phyloP scores from a whole-genome alignment of 2,329 filamentous ascomycete genomes.

The Verticillium klebahnii region DNA sequence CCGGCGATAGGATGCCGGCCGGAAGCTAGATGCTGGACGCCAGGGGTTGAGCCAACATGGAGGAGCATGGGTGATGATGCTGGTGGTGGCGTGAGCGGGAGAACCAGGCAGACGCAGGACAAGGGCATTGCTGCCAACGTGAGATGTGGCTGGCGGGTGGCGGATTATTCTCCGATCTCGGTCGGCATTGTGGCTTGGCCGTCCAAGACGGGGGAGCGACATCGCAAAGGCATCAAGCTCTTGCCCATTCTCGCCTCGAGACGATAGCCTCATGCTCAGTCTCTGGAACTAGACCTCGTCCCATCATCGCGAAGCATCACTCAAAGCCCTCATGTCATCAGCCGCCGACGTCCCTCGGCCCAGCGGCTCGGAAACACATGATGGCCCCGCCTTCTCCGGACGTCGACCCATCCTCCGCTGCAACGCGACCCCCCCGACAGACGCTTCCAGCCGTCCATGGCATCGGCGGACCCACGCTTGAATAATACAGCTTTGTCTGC shows the following conservation, averaged over 20 bases:
- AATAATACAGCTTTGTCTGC: conserved; percentile 1
- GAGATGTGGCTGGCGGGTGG: background rate
- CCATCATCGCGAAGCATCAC: background rate
- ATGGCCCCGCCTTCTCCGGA: background rate
- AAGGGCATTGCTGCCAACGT: no score
- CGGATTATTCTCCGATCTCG: background rate
- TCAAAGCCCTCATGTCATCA: background rate
- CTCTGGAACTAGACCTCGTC: background rate
- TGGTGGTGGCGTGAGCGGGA: no score
- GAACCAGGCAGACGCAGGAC: no score
- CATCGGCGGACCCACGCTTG: background rate
- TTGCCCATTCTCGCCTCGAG: no score
- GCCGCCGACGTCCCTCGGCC: background rate
- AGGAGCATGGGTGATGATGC: no score
- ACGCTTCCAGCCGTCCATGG: background rate
- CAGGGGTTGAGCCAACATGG: no score
- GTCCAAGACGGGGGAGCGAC: background rate
- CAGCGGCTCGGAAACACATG: background rate
- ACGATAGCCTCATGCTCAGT: no score
- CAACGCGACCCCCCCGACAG: background rate
- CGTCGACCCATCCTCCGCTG: background rate
- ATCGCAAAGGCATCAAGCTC: background rate
- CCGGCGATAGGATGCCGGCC: background rate
- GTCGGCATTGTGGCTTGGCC: background rate
- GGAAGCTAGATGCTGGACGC: no score